A percentile compares a stretch with the other conserved stretches of the same genome.
phyloP scores from a whole-genome alignment of 208 protist genomes.

The Blastocrithidia nonstop region DNA sequence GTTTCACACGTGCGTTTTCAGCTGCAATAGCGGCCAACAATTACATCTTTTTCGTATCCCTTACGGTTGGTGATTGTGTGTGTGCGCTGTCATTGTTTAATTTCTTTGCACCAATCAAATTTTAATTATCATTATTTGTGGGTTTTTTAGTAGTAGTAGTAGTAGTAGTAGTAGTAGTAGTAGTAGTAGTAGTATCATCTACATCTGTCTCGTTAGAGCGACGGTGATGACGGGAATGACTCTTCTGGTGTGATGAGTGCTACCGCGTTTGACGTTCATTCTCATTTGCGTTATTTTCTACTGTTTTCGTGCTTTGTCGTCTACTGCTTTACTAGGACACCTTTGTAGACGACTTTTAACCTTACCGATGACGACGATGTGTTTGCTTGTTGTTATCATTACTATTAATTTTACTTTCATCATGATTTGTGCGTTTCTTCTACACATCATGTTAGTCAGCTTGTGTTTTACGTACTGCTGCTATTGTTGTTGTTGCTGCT shows the following conservation, averaged over 20 bases:
- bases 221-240: slow-evolving; percentile 11
- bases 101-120: neutral
- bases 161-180: neutral
- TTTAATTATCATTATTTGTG: neutral
- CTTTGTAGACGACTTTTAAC: too few relatives aligned
- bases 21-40: neutral
- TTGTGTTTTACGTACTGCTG: too few relatives aligned
- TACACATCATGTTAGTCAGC: too few relatives aligned
- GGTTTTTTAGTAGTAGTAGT: neutral
- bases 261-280: slow-evolving; percentile 8
- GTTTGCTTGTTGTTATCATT: too few relatives aligned
- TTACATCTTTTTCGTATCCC: neutral
- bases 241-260: slow-evolving; percentile 8
- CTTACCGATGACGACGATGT: too few relatives aligned
- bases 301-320: too few relatives aligned
- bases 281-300: slow-evolving; percentile 2
- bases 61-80: neutral
- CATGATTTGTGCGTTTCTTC: too few relatives aligned
- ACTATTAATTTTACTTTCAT: too few relatives aligned
- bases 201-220: neutral
- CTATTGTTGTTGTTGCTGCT: slow-evolving; percentile 3
- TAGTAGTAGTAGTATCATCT: slow-evolving; percentile 1
- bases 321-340: too few relatives aligned
- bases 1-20: neutral
- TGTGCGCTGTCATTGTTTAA: neutral